A percentile compares a stretch with the other conserved stretches of the same genome.
Conservation (phyloP, 306 rosid genomes). For the Prosopis cineraria region DNA sequence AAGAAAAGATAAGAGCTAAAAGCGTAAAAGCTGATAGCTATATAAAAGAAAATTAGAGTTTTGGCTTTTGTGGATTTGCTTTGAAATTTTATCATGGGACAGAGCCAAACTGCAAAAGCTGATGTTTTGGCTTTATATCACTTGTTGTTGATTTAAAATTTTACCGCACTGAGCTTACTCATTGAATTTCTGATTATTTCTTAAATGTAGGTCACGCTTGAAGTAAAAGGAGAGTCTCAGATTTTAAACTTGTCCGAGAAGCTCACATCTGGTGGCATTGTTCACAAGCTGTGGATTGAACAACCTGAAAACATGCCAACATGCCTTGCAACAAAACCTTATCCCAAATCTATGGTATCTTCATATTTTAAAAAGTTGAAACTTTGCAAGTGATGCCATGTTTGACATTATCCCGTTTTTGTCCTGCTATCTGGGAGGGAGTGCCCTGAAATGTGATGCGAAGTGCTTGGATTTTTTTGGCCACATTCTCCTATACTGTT, state of each 20-base stretch:
- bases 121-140: neutral
- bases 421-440: neutral
- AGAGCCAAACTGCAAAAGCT: neutral
- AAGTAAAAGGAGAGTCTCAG: slow-evolving; percentile 68
- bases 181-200: neutral
- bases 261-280: slow-evolving; percentile 52
- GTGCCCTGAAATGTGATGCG: neutral
- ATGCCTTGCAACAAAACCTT: slow-evolving; percentile 68
- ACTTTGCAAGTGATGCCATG: slow-evolving; percentile 54
- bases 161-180: neutral
- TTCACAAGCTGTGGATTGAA: slow-evolving; percentile 64
- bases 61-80: neutral
- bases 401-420: neutral
- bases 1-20: neutral
- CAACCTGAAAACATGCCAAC: slow-evolving; percentile 66
- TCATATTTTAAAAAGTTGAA: slow-evolving; percentile 60
- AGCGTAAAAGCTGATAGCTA: neutral
- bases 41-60: neutral
- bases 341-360: slow-evolving; percentile 54
- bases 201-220: slow-evolving; percentile 55
- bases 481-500: neutral
- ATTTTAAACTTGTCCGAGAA: slow-evolving; percentile 57
- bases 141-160: neutral
- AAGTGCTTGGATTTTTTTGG: neutral
- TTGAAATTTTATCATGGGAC: neutral